These are phyloP conservation scores for Colletotrichum cuscutae DNA, from an alignment of 2,329 filamentous ascomycete species.

Conservation along the genomic window DNA sequence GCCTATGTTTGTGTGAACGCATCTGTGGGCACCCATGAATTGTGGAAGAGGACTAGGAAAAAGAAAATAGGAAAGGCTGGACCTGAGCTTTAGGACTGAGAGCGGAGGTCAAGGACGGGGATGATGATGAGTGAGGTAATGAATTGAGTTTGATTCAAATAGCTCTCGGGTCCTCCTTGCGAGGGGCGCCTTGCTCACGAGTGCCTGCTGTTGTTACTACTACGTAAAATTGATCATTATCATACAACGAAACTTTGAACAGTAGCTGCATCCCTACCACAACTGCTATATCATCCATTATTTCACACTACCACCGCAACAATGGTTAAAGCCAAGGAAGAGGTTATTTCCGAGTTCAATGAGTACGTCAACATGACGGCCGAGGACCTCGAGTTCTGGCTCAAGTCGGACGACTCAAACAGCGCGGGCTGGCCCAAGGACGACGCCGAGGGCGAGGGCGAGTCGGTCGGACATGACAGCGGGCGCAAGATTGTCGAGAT, in stretches of 20 bases:
- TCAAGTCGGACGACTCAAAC: conserved; percentile 66
- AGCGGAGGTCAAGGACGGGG: not conserved
- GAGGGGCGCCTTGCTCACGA: not conserved
- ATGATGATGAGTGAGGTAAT: not conserved
- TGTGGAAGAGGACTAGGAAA: not conserved
- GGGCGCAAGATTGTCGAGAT: conserved; percentile 73
- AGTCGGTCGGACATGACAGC: conserved; percentile 72
- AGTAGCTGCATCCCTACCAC: not conserved
- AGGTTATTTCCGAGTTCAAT: conserved; percentile 68
- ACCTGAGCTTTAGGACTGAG: not conserved
- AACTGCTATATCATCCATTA: not conserved
- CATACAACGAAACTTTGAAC: not conserved
- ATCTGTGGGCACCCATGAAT: conserved; percentile 14
- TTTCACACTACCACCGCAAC: not conserved
- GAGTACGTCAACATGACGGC: conserved; percentile 74
- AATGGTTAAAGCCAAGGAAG: conserved; percentile 40
- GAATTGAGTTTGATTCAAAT: conserved; percentile 34
- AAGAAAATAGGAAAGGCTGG: not conserved
- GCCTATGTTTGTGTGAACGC: conserved; percentile 13
- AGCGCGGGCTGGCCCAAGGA: conserved; percentile 70
- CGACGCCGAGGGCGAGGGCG: conserved; percentile 62
- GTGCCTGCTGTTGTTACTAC: not conserved
- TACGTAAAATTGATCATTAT: not conserved
- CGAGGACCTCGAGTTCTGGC: conserved; percentile 69
- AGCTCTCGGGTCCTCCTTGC: conserved; percentile 7